These are phyloP conservation scores for Penicillium italicum DNA, from an alignment of 2,329 filamentous ascomycete species.

Conservation along the genomic window DNA sequence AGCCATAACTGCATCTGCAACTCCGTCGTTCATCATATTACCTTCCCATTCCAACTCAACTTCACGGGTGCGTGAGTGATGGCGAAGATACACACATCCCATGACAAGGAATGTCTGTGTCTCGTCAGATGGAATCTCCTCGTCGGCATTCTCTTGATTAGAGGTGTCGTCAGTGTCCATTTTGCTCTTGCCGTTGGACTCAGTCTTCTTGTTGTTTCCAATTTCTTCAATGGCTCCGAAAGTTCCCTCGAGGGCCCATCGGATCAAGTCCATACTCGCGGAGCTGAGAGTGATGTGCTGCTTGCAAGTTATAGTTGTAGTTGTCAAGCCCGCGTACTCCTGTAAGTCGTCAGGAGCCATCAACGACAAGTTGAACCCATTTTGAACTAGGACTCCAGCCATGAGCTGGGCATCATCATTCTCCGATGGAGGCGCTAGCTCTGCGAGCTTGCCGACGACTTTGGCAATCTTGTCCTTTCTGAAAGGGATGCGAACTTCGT, in stretches of 20 bases:
- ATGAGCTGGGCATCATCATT: conserved; percentile 60
- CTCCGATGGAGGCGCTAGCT: conserved; percentile 64
- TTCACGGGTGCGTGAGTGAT: conserved; percentile 66
- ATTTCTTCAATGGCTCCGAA: conserved; percentile 76
- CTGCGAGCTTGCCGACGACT: conserved; percentile 88
- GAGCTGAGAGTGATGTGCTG: conserved; percentile 84
- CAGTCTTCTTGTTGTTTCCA: conserved; percentile 22
- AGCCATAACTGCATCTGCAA: conserved; percentile 95
- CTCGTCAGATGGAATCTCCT: conserved; percentile 41
- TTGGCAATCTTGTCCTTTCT: conserved; percentile 92
- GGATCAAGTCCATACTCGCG: conserved; percentile 84
- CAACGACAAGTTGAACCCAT: conserved; percentile 93
- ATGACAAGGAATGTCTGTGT: conserved; percentile 64
- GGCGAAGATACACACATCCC: conserved; percentile 83
- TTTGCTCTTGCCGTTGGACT: conserved; percentile 22
- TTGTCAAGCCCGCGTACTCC: conserved; percentile 95
- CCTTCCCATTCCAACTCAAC: conserved; percentile 96
- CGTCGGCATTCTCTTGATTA: conserved; percentile 44
- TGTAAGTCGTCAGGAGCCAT: conserved; percentile 96
- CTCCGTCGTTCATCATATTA: conserved; percentile 94
- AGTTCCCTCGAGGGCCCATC: conserved; percentile 89
- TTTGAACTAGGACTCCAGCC: conserved; percentile 89
- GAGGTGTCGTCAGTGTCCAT: conserved; percentile 33
- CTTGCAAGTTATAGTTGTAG: conserved; percentile 88
- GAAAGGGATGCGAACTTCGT: conserved; percentile 92